Base-by-base conservation (phyloP, 768 basidiomycete species). In the Tulasnella sp. region DNA sequence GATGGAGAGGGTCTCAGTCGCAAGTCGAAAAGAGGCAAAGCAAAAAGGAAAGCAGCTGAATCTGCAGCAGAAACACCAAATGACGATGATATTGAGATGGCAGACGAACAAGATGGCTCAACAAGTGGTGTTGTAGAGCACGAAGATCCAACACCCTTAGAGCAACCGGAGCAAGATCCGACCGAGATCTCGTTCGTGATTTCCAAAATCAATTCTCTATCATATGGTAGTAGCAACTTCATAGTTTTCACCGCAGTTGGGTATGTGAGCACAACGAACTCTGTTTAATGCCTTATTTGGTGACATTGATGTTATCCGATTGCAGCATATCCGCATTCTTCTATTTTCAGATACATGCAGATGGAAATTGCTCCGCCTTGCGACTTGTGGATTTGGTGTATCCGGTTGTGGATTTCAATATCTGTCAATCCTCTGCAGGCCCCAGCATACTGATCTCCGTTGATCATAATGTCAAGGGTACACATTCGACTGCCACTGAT, bases 181-280 rank as follows among this genome's bases (percentile, higher is more conserved):
- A 24, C 24, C 31, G 56, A 56, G 19, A 55, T 51, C 15, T 53
- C 81, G 0, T 68, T 87, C 24, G 81, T 76, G 15, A 65, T 87
- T 8, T 70, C 66, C 29, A 74, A 69, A 55, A 77, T 89, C 41
- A 66, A 63, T 24, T 75, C 77, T 4, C 58, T 75, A 5, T 53
- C 67, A 5, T 63, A 67, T 3, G 64, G 63, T 6, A 62, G 59
- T 3, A 64, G 65, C 10, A 63, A 61, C 4, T 64, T 70, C 55
- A 57, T 86, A 12, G 54, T 87, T 4, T 89, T 88, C 61, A 80
- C 70, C 53, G 82, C 71, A 4, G 70, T 84, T 47, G 86, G 87
- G 87, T 89, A 58, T 40, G 79, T 65, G 16, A 9, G 22, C 29
- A n/a, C n/a, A n/a, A n/a, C n/a, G n/a, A n/a, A n/a, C n/a, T n/a